These are phyloP conservation scores for Biscogniauxia marginata DNA, from an alignment of 2,329 filamentous ascomycete species.

Conservation along the genomic window DNA sequence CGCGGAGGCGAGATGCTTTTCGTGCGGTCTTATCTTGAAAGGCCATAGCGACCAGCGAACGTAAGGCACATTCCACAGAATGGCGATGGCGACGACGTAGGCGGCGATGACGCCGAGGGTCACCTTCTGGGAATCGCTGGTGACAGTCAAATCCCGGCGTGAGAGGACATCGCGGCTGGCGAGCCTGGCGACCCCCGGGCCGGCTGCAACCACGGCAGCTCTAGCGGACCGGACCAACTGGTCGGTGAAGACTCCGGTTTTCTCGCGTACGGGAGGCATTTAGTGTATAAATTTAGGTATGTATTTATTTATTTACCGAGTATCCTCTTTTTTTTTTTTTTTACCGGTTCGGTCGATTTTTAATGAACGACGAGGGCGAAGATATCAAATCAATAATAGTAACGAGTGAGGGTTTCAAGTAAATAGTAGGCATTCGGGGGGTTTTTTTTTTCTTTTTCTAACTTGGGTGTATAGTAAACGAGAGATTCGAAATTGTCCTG, in stretches of 20 bases:
- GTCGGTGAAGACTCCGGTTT: constrained; percentile 20
- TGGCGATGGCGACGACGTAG: constrained; percentile 71
- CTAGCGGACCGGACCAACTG: constrained; percentile 25
- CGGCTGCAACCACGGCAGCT: constrained; percentile 26
- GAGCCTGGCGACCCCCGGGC: constrained; percentile 25
- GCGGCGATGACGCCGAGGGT: constrained; percentile 70
- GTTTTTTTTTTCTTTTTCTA: no score
- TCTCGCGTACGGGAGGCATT: constrained; percentile 28
- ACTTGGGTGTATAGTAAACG: no score
- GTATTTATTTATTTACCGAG: no score
- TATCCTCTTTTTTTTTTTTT: background rate
- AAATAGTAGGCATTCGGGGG: no score
- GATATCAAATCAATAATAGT: no score
- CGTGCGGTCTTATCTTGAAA: constrained; percentile 64
- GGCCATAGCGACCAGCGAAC: constrained; percentile 75
- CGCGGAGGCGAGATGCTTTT: no score
- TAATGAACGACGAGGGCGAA: no score
- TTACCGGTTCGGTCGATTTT: no score
- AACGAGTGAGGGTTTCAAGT: no score
- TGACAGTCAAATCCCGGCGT: constrained; percentile 53
- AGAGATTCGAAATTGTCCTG: no score
- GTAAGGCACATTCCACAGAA: constrained; percentile 79
- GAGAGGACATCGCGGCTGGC: constrained; percentile 35
- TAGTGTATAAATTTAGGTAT: constrained; percentile 5
- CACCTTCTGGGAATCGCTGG: constrained; percentile 67